A percentile compares a stretch with the other conserved stretches of the same genome.
Conservation (phyloP, 2,329 filamentous ascomycete genomes). For the Penicillium brevicompactum region DNA sequence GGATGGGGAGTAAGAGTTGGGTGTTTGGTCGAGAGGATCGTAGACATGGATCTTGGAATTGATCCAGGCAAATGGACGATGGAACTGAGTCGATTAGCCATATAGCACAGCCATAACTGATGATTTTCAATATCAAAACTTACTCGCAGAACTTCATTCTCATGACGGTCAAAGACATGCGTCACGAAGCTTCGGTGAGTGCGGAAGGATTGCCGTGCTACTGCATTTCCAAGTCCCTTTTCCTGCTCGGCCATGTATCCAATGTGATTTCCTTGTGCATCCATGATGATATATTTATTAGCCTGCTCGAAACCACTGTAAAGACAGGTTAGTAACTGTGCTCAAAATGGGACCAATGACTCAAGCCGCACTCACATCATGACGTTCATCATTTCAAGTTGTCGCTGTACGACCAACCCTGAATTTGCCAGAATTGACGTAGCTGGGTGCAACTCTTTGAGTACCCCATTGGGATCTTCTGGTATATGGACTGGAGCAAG, state of each 20-base stretch:
- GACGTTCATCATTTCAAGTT: slow-evolving; percentile 68
- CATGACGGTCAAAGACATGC: slow-evolving; percentile 64
- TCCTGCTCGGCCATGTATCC: slow-evolving; percentile 68
- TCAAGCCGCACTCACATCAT: slow-evolving; percentile 48
- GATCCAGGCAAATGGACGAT: slow-evolving; percentile 66
- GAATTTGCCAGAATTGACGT: slow-evolving; percentile 62
- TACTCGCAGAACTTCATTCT: slow-evolving; percentile 61
- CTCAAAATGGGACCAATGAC: background rate
- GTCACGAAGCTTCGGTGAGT: slow-evolving; percentile 67
- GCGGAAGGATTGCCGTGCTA: slow-evolving; percentile 62
- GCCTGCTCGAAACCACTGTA: slow-evolving; percentile 64
- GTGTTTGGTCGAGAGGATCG: slow-evolving; percentile 49
- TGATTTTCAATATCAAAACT: slow-evolving; percentile 7
- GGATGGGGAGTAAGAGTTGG: slow-evolving; percentile 40
- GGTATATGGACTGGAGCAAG: slow-evolving; percentile 63
- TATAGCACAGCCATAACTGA: background rate
- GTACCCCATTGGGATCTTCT: slow-evolving; percentile 61
- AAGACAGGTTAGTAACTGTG: slow-evolving; percentile 3
- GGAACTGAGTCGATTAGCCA: slow-evolving; percentile 47
- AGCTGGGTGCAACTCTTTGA: slow-evolving; percentile 61
- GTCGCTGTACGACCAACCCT: slow-evolving; percentile 62
- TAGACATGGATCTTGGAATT: slow-evolving; percentile 61
- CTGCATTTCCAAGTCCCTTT: slow-evolving; percentile 57
- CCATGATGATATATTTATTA: slow-evolving; percentile 67
- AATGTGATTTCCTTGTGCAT: slow-evolving; percentile 63